Evolutionary conservation across 768 basidiomycete species (phyloP), one percentile per base, ranked within the genome.

Genomic region (Lactifluus pinguis): DNA sequence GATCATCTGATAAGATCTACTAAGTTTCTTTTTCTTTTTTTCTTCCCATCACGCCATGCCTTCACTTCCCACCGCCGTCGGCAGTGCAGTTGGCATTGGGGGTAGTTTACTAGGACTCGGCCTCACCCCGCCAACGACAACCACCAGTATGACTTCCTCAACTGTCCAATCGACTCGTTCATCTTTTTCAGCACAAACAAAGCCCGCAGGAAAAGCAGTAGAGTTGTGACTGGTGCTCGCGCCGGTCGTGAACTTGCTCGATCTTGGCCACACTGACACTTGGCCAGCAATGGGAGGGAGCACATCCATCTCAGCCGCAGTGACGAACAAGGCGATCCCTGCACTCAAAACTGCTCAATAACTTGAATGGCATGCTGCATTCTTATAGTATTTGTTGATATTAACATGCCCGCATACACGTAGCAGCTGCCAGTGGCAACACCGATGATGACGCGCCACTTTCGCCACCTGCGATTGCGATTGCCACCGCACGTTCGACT

Each of bases 391-490:
- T 4, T 19, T 29, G n/a, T 56, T 11, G 25, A 53, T 49, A 50
- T 38, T 9, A 21, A 21, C 15, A 34, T 41, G 11, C 49, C 7
- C 25, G 57, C 42, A 19, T 32, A 32, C 29, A 4, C 13, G 10
- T 32, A 14, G 47, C 13, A 57, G 60, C n/a, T 10, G n/a, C n/a
- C n/a, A n/a, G n/a, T n/a, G 55, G 54, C 8, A 59, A 59, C 80
- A 11, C 21, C 45, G 89, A 89, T 67, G 91, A 93, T 64, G 91
- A 90, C 71, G 83, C 82, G 19, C n/a, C n/a, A n/a, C n/a, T n/a
- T n/a, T 88, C 86, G 2, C 87, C 87, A 17, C 68, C 77, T n/a
- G 82, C 78, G 76, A 77, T 49, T 74, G 83, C 74, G 72, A 82
- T 42, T 58, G 76, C 14, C 70, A 70, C 15, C 69, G 76, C 21